Base-by-base conservation (phyloP, 306 rosid species). In the Ceratonia siliqua region DNA sequence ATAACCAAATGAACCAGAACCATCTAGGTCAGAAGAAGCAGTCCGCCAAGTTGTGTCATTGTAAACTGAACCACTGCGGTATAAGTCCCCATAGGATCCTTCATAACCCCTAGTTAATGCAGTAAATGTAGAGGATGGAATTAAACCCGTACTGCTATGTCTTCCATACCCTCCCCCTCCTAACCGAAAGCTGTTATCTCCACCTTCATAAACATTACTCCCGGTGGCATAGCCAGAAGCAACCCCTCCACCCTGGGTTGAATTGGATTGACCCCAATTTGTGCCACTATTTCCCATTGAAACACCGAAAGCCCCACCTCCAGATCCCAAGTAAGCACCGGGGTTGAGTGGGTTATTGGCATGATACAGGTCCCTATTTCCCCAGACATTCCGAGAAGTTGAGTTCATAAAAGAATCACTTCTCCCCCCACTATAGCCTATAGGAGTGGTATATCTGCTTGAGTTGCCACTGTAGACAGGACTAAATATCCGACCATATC, bases 121-220 rank as follows among this genome's bases (percentile, higher is more conserved):
- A 50, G 88, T 76, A 63, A 85, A 88, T 70, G 92, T 11, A 55
- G 94, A 85, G 49, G 86, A 41, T 55, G 83, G 82, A 71, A 78
- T 74, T 41, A 68, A 78, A 52, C 76, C 78, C 6, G 91, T 30
- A 53, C 81, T 81, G 57, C 68, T 53, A 79, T 77, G 81, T 81
- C 98, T 89, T 84, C 93, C 93, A 78, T 89, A 90, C 24, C 86
- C 86, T 72, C 85, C 87, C 62, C 88, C 90, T 36, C 83, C 88
- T 66, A 86, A 80, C 46, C 91, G 89, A 67, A 84, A 84, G 81
- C 75, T 78, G 72, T 68, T 85, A 42, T 84, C 89, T 75, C 91
- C 91, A 75, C 88, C 76, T 62, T 85, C 92, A 78, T 84, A 85
- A 68, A 83, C 78, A 79, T 72, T 83, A 70, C 54, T 76, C 71